Base-by-base conservation (phyloP, 805 yeast genomes). In the Hanseniaspora jakobsenii region DNA sequence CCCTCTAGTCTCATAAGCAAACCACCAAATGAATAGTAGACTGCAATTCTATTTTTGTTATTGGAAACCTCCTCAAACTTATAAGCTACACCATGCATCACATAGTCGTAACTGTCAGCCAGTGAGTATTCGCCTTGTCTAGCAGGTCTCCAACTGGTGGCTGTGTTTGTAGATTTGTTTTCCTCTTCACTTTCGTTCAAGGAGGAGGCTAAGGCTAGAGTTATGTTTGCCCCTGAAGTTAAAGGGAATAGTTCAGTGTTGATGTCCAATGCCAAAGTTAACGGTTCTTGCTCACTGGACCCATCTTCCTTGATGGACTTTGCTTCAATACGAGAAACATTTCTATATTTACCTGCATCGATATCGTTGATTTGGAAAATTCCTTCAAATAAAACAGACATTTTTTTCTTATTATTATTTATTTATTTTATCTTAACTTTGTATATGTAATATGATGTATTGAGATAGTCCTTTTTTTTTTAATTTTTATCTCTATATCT, bases 31-130 rank as follows among this genome's bases (percentile, higher is more conserved):
- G 97, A 89, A 47, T 85, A 83, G 60, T 85, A 91, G 19, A 89
- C 95, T 17, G 93, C 78, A 64, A 85, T 81, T 52, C 67, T 68
- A 56, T 78, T 83, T 48, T 65, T 61, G 32, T 54, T 55, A 28
- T 51, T 52, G 26, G 35, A 14, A 50, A 79, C 75, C 65, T 91
- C 98, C 61, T 89, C 95, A 59, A 91, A 91, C 62, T 89, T 87
- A 70, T 91, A 91, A 36, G 91, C 94, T 6, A 95, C 86, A 44
- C 98, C 98, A 61, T 87, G 78, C 97, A 91, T 89, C 52, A 91
- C 97, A 56, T 91, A 91, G 62, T 89, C 97, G 66, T 86, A 89
- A 59, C 91, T 97, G 61, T 89, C 96, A 52, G 95, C 95, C 55
- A 89, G 70, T 5, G 93, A 74, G 57, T 80, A 74, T 53, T 86